phyloP scores from a whole-genome alignment of 2,329 filamentous ascomycete species.

The Botrytis byssoidea region DNA sequence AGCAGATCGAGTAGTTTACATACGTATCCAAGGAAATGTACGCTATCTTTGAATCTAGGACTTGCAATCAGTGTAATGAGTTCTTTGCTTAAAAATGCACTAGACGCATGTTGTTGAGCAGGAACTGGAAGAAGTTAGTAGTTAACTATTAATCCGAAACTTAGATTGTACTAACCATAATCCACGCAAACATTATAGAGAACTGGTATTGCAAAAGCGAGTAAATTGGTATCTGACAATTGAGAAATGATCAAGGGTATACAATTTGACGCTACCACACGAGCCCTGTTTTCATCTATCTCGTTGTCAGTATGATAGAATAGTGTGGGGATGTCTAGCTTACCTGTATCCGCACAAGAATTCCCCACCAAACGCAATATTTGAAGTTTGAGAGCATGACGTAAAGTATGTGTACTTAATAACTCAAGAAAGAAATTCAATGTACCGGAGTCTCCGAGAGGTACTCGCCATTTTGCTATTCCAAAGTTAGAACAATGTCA shows the following conservation, averaged over 20 bases:
- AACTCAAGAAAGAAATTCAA: slow-evolving; percentile 55
- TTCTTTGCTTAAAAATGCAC: slow-evolving; percentile 49
- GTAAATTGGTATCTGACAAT: slow-evolving; percentile 46
- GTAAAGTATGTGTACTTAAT: slow-evolving; percentile 38
- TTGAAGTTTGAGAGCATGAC: slow-evolving; percentile 48
- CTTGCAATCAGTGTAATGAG: slow-evolving; percentile 52
- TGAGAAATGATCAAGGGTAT: slow-evolving; percentile 50
- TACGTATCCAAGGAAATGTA: slow-evolving; percentile 50
- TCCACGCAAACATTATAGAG: slow-evolving; percentile 63
- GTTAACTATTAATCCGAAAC: slow-evolving; percentile 25
- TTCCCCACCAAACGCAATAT: slow-evolving; percentile 59
- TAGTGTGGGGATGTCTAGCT: slow-evolving; percentile 15
- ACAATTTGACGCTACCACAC: slow-evolving; percentile 51
- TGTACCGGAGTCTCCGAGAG: slow-evolving; percentile 57
- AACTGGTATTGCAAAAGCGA: slow-evolving; percentile 58
- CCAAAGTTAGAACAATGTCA: neutral
- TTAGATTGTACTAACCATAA: slow-evolving; percentile 50
- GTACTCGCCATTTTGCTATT: slow-evolving; percentile 55
- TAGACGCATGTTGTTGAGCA: slow-evolving; percentile 55
- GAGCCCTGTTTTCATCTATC: slow-evolving; percentile 57
- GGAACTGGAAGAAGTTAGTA: slow-evolving; percentile 41
- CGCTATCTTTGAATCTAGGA: slow-evolving; percentile 44
- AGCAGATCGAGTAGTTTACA: slow-evolving; percentile 58
- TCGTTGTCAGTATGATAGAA: slow-evolving; percentile 14
- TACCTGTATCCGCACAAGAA: slow-evolving; percentile 60